These are phyloP conservation scores for Monosporozyma servazzii DNA, from an alignment of 805 yeast species.

Conservation along the genomic window DNA sequence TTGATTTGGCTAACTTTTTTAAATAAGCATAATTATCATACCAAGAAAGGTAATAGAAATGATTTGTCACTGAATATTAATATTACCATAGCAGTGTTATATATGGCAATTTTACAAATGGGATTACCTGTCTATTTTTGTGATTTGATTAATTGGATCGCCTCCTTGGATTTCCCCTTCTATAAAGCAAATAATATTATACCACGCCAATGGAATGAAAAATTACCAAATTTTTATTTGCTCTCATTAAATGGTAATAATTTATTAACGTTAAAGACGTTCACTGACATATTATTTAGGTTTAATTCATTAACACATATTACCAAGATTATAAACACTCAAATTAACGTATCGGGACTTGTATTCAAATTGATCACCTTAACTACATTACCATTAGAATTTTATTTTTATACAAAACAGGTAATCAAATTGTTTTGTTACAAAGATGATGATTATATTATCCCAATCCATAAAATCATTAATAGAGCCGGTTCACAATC, in stretches of 20 bases:
- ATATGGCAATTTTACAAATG: conserved; percentile 41
- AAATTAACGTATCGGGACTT: conserved; percentile 13
- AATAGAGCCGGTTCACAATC: not conserved
- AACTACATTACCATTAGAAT: conserved; percentile 20
- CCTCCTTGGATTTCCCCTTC: conserved; percentile 41
- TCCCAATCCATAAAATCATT: conserved; percentile 1
- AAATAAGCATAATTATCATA: not conserved
- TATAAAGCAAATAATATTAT: conserved; percentile 33
- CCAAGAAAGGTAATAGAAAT: not conserved
- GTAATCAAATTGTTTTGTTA: conserved; percentile 5
- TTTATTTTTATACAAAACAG: conserved; percentile 14
- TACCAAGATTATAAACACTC: conserved; percentile 7
- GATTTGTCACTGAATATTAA: conserved; percentile 14
- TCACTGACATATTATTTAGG: not conserved
- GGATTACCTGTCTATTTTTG: conserved; percentile 41
- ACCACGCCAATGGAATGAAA: conserved; percentile 32
- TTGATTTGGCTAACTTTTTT: conserved; percentile 30
- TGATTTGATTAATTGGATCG: conserved; percentile 39
- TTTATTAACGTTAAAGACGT: conserved; percentile 26
- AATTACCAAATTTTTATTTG: conserved; percentile 33
- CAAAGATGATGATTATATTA: not conserved
- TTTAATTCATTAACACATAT: not conserved
- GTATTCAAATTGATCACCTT: conserved; percentile 15
- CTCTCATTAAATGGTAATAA: conserved; percentile 33
- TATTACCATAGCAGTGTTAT: conserved; percentile 34